Evolutionary conservation across 106 monocot genomes (phyloP).

Genomic region (Dendrobium chrysotoxum): DNA sequence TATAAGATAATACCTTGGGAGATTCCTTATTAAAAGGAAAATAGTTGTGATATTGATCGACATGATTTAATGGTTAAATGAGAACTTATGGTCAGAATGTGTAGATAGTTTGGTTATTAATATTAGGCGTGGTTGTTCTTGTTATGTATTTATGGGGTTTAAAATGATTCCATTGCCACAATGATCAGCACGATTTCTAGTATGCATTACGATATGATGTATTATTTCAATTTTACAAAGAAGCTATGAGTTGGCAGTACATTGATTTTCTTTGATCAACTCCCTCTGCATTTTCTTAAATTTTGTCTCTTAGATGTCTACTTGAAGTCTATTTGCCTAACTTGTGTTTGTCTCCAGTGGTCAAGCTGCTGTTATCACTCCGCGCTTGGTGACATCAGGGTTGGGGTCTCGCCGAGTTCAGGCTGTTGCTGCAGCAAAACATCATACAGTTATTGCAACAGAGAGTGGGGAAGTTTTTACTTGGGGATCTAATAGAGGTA

Average conservation of each 20-base stretch:
- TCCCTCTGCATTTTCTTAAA: neutral
- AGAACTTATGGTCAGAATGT: neutral
- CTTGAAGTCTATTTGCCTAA: neutral
- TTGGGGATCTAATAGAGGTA: conserved; percentile 99
- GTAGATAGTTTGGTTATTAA: conserved; percentile 1
- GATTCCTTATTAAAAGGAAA: neutral
- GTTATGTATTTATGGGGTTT: neutral
- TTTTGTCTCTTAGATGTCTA: neutral
- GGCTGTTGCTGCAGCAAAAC: conserved; percentile 86
- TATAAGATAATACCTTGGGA: neutral
- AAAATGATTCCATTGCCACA: neutral
- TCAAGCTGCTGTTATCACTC: conserved; percentile 95
- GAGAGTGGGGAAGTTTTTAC: conserved; percentile 90
- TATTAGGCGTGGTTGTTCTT: neutral
- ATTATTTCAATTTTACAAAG: neutral
- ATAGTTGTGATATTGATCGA: neutral
- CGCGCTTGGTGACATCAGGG: conserved; percentile 65
- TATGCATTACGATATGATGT: neutral
- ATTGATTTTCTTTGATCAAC: neutral
- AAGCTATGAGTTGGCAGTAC: neutral
- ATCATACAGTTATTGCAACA: conserved; percentile 93
- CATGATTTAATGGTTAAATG: neutral
- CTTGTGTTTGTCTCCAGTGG: conserved; percentile 52
- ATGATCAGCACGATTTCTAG: neutral
- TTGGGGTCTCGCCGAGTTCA: conserved; percentile 67